Evolutionary conservation across 805 yeast genomes (phyloP), one percentile per base, ranked within the genome.

Genomic region (Teunomyces panamensis): DNA sequence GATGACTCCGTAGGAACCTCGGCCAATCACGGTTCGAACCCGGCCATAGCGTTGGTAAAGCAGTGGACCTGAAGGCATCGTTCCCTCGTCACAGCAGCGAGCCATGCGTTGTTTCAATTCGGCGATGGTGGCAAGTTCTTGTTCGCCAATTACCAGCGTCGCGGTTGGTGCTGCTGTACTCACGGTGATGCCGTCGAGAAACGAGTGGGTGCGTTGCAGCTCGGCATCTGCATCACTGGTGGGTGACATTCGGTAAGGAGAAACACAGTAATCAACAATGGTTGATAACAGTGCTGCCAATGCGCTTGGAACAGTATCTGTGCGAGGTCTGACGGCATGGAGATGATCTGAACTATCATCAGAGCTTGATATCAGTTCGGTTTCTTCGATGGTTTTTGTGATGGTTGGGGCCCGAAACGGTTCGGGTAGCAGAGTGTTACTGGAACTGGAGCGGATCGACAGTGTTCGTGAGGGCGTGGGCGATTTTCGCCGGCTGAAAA

Each of bases 1-100:
- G 46, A 75, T 77, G 1, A 74, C 66, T n/a, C 80, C 80, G 50
- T 73, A 75, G 2, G 78, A 68, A 2, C 79, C 80, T 41, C 65
- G 71, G 34, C 80, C 80, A 39, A 75, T 64, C 5, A 68, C 60
- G 24, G 64, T 61, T 43, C 57, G 61, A n/a, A 67, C 62, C 8
- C 57, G 49, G 1, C 75, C 75, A 49, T 68, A 69, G 42, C 69
- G 56, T 8, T 65, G 63, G 37, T 26, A 30, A 9, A 39, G 34
- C 33, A 26, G 13, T 11, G 14, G 27, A 1, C 30, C 41, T 10
- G 10, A 9, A 8, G 34, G 34, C 16, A n/a, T 30, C 4, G 9
- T 16, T 8, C 29, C 26, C 4, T 24, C 26, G 26, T 9, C 39
- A 13, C 39, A 35, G 26, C 13, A 16, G 14, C 43, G 49, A 20